These are phyloP conservation scores for Kalmanozyma brasiliensis DNA, from an alignment of 1,284 basidiomycete species.

Conservation along the genomic window DNA sequence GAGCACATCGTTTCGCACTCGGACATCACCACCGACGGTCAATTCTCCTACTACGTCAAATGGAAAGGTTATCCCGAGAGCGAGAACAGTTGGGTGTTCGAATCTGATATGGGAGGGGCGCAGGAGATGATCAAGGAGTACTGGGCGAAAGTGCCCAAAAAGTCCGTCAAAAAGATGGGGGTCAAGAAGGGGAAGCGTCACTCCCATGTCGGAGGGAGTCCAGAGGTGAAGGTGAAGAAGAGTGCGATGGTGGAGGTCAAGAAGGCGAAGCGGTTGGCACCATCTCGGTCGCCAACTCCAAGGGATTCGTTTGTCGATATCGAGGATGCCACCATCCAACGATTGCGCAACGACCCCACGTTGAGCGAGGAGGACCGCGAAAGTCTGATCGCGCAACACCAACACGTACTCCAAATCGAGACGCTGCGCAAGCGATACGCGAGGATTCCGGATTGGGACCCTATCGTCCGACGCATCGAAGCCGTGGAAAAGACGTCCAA, in stretches of 20 bases:
- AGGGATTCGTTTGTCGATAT: slow-evolving; percentile 11
- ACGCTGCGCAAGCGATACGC: slow-evolving; percentile 38
- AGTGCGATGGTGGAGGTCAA: not conserved
- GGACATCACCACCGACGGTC: slow-evolving; percentile 15
- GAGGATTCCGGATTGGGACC: slow-evolving; percentile 51
- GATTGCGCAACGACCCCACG: slow-evolving; percentile 25
- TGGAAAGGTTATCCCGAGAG: slow-evolving; percentile 54
- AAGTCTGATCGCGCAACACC: slow-evolving; percentile 32
- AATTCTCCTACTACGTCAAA: slow-evolving; percentile 57
- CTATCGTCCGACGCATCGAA: slow-evolving; percentile 43
- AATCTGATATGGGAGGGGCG: slow-evolving; percentile 49
- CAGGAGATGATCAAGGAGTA: slow-evolving; percentile 50
- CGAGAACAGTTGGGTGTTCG: slow-evolving; percentile 56
- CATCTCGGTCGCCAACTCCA: slow-evolving; percentile 13
- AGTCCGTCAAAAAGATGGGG: slow-evolving; percentile 29
- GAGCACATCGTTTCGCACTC: slow-evolving; percentile 48
- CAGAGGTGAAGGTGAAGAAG: slow-evolving; percentile 3
- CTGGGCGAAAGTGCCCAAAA: slow-evolving; percentile 26
- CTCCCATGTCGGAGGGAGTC: not conserved
- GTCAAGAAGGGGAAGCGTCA: slow-evolving; percentile 23
- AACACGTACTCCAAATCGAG: slow-evolving; percentile 23
- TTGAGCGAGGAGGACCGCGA: slow-evolving; percentile 19
- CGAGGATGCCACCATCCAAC: slow-evolving; percentile 15
- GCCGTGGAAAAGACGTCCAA: slow-evolving; percentile 44
- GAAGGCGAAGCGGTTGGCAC: not conserved